Percentiles rank a stretch among this genome's conserved stretches.
These are phyloP conservation scores for Hanseniaspora lindneri DNA, from an alignment of 805 yeast genomes.

Conservation along the genomic window DNA sequence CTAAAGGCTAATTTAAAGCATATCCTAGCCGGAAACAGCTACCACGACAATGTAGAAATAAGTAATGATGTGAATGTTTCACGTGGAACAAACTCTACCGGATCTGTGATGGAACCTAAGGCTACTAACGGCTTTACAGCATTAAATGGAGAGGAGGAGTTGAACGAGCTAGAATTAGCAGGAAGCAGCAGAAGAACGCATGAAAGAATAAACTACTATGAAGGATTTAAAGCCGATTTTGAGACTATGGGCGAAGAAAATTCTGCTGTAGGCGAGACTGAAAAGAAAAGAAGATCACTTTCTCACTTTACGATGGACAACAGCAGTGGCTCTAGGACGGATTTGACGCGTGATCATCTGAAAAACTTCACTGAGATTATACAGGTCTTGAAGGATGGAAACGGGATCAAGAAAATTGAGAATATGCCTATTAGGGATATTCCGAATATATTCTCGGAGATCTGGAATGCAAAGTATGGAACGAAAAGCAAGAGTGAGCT, in stretches of 20 bases:
- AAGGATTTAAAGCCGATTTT: conserved; percentile 14
- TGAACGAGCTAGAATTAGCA: neutral
- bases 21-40: neutral
- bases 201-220: conserved; percentile 21
- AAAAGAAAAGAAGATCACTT: neutral
- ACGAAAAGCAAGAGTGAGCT: neutral
- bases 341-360: neutral
- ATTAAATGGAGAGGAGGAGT: too few relatives aligned
- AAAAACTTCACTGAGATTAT: neutral
- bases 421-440: neutral
- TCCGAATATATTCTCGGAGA: neutral
- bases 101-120: too few relatives aligned
- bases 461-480: neutral
- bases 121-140: too few relatives aligned
- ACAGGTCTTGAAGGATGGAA: neutral
- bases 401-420: neutral
- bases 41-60: neutral
- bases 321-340: neutral
- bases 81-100: too few relatives aligned
- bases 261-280: neutral
- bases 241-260: neutral
- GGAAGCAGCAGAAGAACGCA: conserved; percentile 9
- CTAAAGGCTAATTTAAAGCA: conserved; percentile 34
- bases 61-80: too few relatives aligned
- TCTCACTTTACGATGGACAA: neutral